Evolutionary conservation across 202 grass and related monocot species (phyloP), one percentile per base, ranked within the genome.

Genomic region (Saccharum hybrid): DNA sequence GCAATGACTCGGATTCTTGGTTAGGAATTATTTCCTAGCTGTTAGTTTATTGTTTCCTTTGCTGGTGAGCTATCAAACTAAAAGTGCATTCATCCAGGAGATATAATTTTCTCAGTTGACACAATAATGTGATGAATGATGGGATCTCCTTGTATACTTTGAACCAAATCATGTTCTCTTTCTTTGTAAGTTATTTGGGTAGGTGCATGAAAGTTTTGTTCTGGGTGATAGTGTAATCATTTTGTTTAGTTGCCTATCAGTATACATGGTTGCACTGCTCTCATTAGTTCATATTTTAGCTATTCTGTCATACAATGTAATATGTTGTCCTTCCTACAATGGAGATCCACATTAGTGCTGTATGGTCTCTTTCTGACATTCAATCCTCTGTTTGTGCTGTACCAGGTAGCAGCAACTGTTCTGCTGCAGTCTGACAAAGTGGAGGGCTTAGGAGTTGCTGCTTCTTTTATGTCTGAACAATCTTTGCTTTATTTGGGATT

Each of bases 401-500:
- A 45, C 9, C 63, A 86, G 75, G 70, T 13, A 60, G 75, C 75
- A 81, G 75, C 19, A 75, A 78, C 43, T 74, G 52, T 64, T 73
- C 42, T 86, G 75, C 83, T 80, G 60, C 72, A 81, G 80, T 88
- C 51, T 81, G 76, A 48, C 76, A 89, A 85, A 82, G 86, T 86
- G 89, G 89, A 84, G 84, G 62, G 45, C 45, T 75, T 36, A 76
- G 75, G 81, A 81, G 68, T 76, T 56, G 49, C 38, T 80, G 83
- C 43, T 74, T 87, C 71, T 86, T 94, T 91, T 76, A 94, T 94
- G 92, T 91, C 86, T 88, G 89, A 88, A 87, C 87, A 88, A 74
- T 51, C 64, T 71, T 65, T 69, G 78, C 84, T 75, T 42, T 94
- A 87, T 78, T 91, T 90, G 63, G 84, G 63, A 86, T 91, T 91